These are phyloP conservation scores for Pseudogymnoascus sp. DNA, from an alignment of 2,329 filamentous ascomycete genomes.

Conservation along the genomic window DNA sequence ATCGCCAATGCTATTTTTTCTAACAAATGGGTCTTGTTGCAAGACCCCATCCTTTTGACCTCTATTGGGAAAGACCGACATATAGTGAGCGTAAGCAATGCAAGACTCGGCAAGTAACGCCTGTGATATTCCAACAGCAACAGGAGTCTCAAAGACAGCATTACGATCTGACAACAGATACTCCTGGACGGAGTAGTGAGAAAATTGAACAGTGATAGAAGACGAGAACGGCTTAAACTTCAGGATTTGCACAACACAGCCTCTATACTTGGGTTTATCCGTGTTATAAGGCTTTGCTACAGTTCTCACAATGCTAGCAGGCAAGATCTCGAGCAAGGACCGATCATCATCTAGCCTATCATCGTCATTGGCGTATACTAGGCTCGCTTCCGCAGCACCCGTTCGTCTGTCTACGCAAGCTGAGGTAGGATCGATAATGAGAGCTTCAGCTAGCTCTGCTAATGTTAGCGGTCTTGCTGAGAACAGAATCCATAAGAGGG, in stretches of 20 bases:
- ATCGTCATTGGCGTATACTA: background rate
- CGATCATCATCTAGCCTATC: background rate
- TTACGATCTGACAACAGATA: slow-evolving; percentile 16
- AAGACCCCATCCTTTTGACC: background rate
- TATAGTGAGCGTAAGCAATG: background rate
- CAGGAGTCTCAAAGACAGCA: background rate
- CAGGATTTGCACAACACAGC: no score
- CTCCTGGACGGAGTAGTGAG: slow-evolving; percentile 21
- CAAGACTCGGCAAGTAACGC: background rate
- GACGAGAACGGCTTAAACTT: background rate
- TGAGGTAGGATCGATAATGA: slow-evolving; percentile 24
- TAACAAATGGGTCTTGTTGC: no score
- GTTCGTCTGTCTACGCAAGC: background rate
- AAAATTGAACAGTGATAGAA: slow-evolving; percentile 14
- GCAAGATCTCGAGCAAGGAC: background rate
- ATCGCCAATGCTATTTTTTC: no score
- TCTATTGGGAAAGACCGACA: background rate
- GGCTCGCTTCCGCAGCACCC: background rate
- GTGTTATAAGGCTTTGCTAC: no score
- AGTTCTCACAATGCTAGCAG: background rate
- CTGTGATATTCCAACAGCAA: background rate
- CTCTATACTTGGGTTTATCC: no score
- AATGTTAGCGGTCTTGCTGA: slow-evolving; percentile 18
- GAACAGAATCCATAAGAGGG: slow-evolving; percentile 24
- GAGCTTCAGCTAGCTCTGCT: slow-evolving; percentile 24